Percentiles rank a stretch among this genome's conserved stretches.
These are phyloP conservation scores for Filobasidium wieringae DNA, from an alignment of 768 basidiomycete genomes.

Conservation along the genomic window DNA sequence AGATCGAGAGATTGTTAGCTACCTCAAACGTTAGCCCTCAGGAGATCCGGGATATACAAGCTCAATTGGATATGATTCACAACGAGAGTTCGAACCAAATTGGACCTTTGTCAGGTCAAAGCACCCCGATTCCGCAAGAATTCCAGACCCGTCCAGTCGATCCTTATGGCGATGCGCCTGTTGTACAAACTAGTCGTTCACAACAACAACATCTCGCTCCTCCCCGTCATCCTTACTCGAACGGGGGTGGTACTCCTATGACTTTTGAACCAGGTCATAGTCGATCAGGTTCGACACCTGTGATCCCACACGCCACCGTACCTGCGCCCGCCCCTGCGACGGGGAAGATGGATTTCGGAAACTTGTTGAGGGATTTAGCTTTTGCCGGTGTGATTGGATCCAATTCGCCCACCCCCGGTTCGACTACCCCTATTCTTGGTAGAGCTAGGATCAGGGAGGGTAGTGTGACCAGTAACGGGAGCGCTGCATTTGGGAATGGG, in stretches of 20 bases:
- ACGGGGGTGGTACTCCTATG: neutral
- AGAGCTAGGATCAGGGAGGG: conserved; percentile 1
- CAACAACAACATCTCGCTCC: too few species aligned
- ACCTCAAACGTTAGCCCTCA: conserved; percentile 47
- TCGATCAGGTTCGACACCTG: neutral
- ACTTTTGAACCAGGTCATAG: neutral
- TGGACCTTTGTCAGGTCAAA: neutral
- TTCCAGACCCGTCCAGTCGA: conserved; percentile 7
- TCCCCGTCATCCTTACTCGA: too few species aligned
- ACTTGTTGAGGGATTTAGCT: conserved; percentile 2
- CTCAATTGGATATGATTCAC: conserved; percentile 29
- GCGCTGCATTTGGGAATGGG: neutral
- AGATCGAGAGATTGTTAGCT: conserved; percentile 40
- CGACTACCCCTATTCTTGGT: neutral
- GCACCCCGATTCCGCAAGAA: neutral
- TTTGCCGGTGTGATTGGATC: conserved; percentile 1
- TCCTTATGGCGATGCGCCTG: neutral
- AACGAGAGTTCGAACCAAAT: neutral
- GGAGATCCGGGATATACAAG: conserved; percentile 38
- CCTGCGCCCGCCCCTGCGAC: neutral
- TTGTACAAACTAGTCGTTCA: neutral
- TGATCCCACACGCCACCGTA: neutral
- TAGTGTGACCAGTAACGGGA: conserved; percentile 4
- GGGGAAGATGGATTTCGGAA: conserved; percentile 4
- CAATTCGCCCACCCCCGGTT: neutral